phyloP scores from a whole-genome alignment of 176 grass and related monocot genomes.

The Alloteropsis semialata region DNA sequence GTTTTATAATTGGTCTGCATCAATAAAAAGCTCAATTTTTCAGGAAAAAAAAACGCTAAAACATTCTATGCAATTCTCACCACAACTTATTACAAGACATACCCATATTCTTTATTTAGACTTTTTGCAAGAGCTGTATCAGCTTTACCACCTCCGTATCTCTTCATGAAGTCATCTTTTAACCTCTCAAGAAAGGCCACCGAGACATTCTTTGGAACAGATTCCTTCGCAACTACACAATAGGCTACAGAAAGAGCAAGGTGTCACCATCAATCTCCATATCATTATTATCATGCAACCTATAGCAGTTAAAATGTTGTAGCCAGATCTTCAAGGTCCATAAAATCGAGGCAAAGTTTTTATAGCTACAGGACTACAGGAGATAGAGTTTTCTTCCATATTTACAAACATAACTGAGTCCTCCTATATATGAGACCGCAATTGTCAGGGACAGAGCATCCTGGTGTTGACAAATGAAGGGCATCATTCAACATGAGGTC shows the following conservation, averaged over 20 bases:
- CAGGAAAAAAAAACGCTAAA: neutral
- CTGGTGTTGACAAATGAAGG: neutral
- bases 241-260: constrained; percentile 57
- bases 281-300: neutral
- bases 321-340: neutral
- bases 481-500: neutral
- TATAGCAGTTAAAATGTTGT: neutral
- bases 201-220: constrained; percentile 70
- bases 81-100: constrained; percentile 6
- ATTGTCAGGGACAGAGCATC: neutral
- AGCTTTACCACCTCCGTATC: constrained; percentile 94
- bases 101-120: constrained; percentile 96
- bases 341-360: neutral
- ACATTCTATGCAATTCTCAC: neutral
- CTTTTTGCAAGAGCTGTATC: constrained; percentile 91
- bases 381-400: neutral
- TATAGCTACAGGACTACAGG: neutral
- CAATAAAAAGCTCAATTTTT: constrained; percentile 18
- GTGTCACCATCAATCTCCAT: constrained; percentile 13
- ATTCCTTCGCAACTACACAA: constrained; percentile 87
- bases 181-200: constrained; percentile 84
- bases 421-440: neutral
- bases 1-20: constrained; percentile 81
- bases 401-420: neutral
- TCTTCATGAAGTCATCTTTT: constrained; percentile 88